Percentiles rank a stretch among this genome's conserved stretches.
phyloP scores from a whole-genome alignment of 768 basidiomycete species.

The Lentinula detonsa region DNA sequence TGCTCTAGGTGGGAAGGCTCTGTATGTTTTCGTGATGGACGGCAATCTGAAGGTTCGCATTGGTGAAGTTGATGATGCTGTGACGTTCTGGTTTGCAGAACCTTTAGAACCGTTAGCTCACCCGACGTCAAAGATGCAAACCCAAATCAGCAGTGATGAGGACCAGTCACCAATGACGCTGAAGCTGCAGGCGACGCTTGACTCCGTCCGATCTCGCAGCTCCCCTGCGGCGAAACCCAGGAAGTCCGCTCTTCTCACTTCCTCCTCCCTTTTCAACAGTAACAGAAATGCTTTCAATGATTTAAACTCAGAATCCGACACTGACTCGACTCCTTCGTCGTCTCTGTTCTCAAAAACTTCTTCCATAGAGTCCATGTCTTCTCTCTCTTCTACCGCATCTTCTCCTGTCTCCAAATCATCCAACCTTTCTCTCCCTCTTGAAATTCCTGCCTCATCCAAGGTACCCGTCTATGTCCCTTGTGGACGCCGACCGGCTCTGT shows the following conservation, averaged over 20 bases:
- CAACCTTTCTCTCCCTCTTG: background rate
- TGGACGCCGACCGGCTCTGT: background rate
- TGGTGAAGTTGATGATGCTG: background rate
- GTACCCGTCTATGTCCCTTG: background rate
- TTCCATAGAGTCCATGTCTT: background rate
- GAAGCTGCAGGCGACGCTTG: conserved; percentile 4
- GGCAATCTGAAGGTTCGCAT: background rate
- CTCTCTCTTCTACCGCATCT: background rate
- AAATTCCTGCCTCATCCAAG: background rate
- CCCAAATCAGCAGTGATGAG: background rate
- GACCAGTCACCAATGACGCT: background rate
- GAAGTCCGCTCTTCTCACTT: background rate
- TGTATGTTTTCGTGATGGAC: conserved; percentile 5
- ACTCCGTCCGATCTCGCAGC: conserved; percentile 2
- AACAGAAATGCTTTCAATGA: background rate
- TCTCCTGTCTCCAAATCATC: background rate
- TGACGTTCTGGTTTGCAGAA: conserved; percentile 1
- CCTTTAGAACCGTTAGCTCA: background rate
- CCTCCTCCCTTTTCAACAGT: background rate
- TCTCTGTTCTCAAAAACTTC: background rate
- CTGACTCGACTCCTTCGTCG: conserved; percentile 3
- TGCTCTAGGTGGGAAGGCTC: background rate
- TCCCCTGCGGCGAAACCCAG: background rate
- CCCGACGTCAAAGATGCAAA: background rate
- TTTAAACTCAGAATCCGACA: conserved; percentile 3